A percentile compares a stretch with the other conserved stretches of the same genome.
Conservation (phyloP, 768 basidiomycete species). For the Fistulinella prunicolor region DNA sequence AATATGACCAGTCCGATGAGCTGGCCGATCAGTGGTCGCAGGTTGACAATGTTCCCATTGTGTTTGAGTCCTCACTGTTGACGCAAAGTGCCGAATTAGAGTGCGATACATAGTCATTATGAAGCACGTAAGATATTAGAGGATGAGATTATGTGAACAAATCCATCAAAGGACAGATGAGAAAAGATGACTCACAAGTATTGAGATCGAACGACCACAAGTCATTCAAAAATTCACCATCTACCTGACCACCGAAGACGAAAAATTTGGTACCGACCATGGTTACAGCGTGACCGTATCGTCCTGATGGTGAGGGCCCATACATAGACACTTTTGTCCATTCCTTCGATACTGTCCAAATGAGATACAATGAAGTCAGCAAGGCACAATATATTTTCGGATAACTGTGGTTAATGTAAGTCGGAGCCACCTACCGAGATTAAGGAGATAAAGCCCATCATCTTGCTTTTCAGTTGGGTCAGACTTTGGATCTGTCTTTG, state of each 20-base stretch:
- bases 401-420: not conserved
- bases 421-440: constrained; percentile 67
- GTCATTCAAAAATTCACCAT: constrained; percentile 92
- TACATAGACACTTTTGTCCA: constrained; percentile 87
- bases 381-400: not conserved
- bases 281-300: constrained; percentile 94
- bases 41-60: constrained; percentile 82
- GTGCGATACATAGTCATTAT: not conserved
- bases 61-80: constrained; percentile 74
- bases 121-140: not conserved
- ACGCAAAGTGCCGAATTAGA: constrained; percentile 1
- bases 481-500: constrained; percentile 68
- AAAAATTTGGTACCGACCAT: constrained; percentile 92
- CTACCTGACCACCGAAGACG: constrained; percentile 95
- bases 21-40: constrained; percentile 56
- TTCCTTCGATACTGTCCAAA: constrained; percentile 74
- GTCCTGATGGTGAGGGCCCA: constrained; percentile 76
- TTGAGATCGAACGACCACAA: constrained; percentile 96
- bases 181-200: constrained; percentile 58
- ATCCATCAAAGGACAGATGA: not conserved
- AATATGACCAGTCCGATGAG: constrained; percentile 89
- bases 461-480: constrained; percentile 76
- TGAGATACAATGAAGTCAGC: constrained; percentile 4
- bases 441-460: constrained; percentile 89
- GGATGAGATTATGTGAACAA: constrained; percentile 1